phyloP scores from a whole-genome alignment of 805 yeast species.

The Cyberlindnera veronae region DNA sequence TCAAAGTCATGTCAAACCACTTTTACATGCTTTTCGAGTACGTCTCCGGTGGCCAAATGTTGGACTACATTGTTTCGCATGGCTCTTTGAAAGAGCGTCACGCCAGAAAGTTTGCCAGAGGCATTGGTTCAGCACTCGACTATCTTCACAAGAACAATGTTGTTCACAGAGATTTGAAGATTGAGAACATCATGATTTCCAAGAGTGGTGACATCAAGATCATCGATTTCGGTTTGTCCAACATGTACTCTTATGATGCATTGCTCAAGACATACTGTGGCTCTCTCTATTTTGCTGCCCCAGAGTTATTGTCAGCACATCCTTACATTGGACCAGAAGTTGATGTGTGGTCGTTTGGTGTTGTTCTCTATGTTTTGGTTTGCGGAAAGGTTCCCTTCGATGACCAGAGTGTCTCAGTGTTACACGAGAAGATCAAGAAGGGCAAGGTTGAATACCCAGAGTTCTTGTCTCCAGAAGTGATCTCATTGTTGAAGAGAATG shows the following conservation, averaged over 20 bases:
- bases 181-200: slow-evolving; percentile 93
- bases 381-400: slow-evolving; percentile 99
- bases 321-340: slow-evolving; percentile 97
- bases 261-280: slow-evolving; percentile 94
- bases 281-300: slow-evolving; percentile 96
- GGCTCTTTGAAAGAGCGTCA: slow-evolving; percentile 91
- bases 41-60: slow-evolving; percentile 95
- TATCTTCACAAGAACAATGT: slow-evolving; percentile 92
- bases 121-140: slow-evolving; percentile 89
- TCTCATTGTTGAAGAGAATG: slow-evolving; percentile 80
- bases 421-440: slow-evolving; percentile 90
- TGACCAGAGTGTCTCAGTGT: slow-evolving; percentile 85
- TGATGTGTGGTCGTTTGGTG: slow-evolving; percentile 98
- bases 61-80: slow-evolving; percentile 95
- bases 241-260: slow-evolving; percentile 67
- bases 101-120: slow-evolving; percentile 92
- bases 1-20: slow-evolving; percentile 94
- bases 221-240: slow-evolving; percentile 94
- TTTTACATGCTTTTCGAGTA: slow-evolving; percentile 96
- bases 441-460: slow-evolving; percentile 92
- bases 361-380: slow-evolving; percentile 88
- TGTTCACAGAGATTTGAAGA: slow-evolving; percentile 94
- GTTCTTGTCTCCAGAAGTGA: slow-evolving; percentile 74
- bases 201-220: slow-evolving; percentile 92
- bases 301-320: slow-evolving; percentile 86